A percentile compares a stretch with the other conserved stretches of the same genome.
phyloP scores from a whole-genome alignment of 2,329 filamentous ascomycete genomes.

The Orbilia oligospora region DNA sequence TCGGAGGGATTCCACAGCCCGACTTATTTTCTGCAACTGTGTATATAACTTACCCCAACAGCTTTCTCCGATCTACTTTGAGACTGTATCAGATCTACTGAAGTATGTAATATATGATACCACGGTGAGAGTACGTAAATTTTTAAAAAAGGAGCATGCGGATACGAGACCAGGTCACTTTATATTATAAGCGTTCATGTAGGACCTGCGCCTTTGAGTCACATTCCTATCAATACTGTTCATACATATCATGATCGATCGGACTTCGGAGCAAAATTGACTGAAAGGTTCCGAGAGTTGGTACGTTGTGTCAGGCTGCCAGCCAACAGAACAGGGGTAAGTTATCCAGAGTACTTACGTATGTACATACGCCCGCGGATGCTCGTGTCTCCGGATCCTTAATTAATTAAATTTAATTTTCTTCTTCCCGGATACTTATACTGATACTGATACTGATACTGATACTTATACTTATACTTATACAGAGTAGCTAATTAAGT shows the following conservation, averaged over 20 bases:
- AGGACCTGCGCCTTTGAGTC: neutral
- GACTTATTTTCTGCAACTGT: neutral
- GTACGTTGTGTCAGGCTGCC: conserved; percentile 29
- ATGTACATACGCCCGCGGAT: conserved; percentile 5
- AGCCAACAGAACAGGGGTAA: conserved; percentile 13
- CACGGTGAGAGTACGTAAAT: neutral
- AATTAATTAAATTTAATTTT: too few species aligned
- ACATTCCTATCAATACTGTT: neutral
- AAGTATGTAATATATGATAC: too few species aligned
- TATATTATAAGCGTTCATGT: neutral
- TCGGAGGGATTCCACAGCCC: conserved; percentile 18
- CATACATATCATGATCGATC: neutral
- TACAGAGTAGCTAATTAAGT: neutral
- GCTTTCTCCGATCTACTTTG: conserved; percentile 10
- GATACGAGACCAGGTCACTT: neutral
- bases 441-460: too few species aligned
- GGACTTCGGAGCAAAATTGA: conserved; percentile 23
- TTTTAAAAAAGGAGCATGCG: conserved; percentile 1
- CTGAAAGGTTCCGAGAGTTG: conserved; percentile 1
- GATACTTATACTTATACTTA: too few species aligned
- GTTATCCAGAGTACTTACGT: neutral
- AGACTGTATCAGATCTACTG: too few species aligned
- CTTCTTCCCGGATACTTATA: neutral
- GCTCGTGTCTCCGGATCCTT: conserved; percentile 24
- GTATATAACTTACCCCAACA: conserved; percentile 3